Percentiles rank a stretch among this genome's conserved stretches.
Evolutionary conservation across 2,329 filamentous ascomycete genomes (phyloP).

Genomic region (Cordyceps farinosa): DNA sequence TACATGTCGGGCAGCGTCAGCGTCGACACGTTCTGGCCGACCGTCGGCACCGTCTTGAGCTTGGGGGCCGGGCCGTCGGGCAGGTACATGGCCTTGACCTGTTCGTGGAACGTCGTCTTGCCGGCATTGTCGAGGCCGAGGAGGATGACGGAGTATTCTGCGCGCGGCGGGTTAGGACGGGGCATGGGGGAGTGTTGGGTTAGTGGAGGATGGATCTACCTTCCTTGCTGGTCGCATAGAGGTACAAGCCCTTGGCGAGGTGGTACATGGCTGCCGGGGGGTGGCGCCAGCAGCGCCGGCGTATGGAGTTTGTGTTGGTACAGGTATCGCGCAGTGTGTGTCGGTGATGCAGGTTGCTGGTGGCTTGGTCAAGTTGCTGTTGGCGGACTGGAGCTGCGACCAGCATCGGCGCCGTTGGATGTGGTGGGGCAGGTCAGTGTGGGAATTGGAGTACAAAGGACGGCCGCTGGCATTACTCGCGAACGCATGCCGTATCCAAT

Average conservation of each 20-base stretch:
- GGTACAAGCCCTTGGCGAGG: constrained; percentile 89
- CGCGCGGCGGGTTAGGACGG: constrained; percentile 7
- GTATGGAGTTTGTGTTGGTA: background rate
- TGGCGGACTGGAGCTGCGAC: background rate
- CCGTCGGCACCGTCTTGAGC: constrained; percentile 88
- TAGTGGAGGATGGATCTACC: constrained; percentile 45
- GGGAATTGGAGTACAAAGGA: background rate
- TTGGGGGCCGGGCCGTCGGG: constrained; percentile 59
- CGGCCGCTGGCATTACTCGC: too few relatives aligned
- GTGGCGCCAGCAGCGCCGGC: background rate
- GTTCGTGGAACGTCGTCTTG: constrained; percentile 96
- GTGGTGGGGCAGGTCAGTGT: background rate
- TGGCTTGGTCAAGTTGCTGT: background rate
- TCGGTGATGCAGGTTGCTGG: background rate
- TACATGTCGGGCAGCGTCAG: constrained; percentile 92
- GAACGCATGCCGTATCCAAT: background rate
- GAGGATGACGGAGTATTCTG: constrained; percentile 95
- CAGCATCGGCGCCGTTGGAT: background rate
- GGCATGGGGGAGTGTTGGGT: background rate
- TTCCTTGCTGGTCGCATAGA: constrained; percentile 96
- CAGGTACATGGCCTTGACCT: constrained; percentile 86
- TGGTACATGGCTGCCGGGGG: constrained; percentile 70
- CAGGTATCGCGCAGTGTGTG: background rate
- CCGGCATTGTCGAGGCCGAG: constrained; percentile 97
- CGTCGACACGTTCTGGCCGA: constrained; percentile 93